phyloP scores from a whole-genome alignment of 1,284 basidiomycete species.

The Cryptococcus sp. region DNA sequence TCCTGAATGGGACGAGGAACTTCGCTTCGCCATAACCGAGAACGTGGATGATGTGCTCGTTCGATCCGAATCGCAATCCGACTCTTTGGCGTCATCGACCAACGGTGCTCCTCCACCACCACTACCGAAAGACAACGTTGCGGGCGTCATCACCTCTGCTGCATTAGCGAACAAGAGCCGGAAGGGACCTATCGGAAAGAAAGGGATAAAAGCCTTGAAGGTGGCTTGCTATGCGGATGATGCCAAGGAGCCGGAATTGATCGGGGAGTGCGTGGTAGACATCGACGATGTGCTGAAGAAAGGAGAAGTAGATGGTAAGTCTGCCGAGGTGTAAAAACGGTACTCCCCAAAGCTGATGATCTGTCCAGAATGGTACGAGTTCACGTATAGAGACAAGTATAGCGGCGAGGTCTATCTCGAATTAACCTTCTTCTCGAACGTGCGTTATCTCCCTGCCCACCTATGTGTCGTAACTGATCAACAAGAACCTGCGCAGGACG shows the following conservation, averaged over 20 bases:
- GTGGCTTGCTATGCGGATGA: conserved; percentile 94
- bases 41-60: conserved; percentile 69
- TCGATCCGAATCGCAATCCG: conserved; percentile 54
- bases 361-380: conserved; percentile 83
- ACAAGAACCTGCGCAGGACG: conserved; percentile 30
- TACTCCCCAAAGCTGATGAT: conserved; percentile 1
- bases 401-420: conserved; percentile 92
- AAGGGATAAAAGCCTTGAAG: conserved; percentile 64
- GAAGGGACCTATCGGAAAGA: conserved; percentile 52
- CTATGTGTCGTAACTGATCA: not conserved
- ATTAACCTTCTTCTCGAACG: conserved; percentile 93
- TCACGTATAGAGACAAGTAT: conserved; percentile 87
- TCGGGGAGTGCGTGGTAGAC: conserved; percentile 87
- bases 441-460: conserved; percentile 55
- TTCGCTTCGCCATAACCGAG: conserved; percentile 88
- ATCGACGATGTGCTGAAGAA: conserved; percentile 87
- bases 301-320: conserved; percentile 93
- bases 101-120: conserved; percentile 56
- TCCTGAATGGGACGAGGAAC: conserved; percentile 98
- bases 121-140: conserved; percentile 14
- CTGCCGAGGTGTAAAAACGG: not conserved
- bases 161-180: conserved; percentile 57
- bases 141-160: conserved; percentile 47
- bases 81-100: conserved; percentile 59
- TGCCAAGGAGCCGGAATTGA: conserved; percentile 89